Evolutionary conservation across 139 green algal species (phyloP), one percentile per base, ranked within the genome.

Genomic region (Trebouxia sp.): DNA sequence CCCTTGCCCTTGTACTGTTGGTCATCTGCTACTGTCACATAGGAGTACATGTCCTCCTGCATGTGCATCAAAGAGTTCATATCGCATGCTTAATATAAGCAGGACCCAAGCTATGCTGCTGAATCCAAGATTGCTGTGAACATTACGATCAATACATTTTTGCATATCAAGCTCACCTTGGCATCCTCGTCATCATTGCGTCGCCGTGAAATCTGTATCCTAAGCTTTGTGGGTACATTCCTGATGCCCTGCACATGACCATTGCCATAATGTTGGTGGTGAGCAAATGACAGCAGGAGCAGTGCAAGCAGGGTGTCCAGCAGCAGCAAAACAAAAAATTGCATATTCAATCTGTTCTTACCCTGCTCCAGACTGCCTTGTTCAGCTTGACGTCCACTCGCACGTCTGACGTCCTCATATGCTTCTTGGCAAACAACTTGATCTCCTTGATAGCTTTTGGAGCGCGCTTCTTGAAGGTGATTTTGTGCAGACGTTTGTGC

Each of bases 171-270:
- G 35, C 88, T 32, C 65, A 96, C 94, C 88, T 93, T 97, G 74
- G 97, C 97, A 75, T 99, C 97, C 90, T 99, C 97, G 82, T 99
- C 95, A 83, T 99, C 97, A 84, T 99, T 99, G 55, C 94, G 91
- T 89, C 92, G 88, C 75, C 97, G 90, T 42, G 89, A 91, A 83
- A 99, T 94, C 78, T 94, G 88, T 11, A 99, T 90, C 82, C 97
- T 94, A 55, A 99, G 82, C 32, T 90, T 88, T 32, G 87, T 92
- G 65, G 97, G 97, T 74, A 99, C 94, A 83, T 97, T 98, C 77
- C 86, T 89, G 83, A 99, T 93, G 69, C 96, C 96, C 91, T 97
- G 82, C 55, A 76, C 3, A 28, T 38, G 65, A 81, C 10, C 22
- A 20, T 39, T 51, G 37, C n/a, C n/a, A n/a, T n/a, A n/a, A n/a